Evolutionary conservation across 495 filamentous ascomycete species (phyloP).

Genomic region (Penicillium angulare): DNA sequence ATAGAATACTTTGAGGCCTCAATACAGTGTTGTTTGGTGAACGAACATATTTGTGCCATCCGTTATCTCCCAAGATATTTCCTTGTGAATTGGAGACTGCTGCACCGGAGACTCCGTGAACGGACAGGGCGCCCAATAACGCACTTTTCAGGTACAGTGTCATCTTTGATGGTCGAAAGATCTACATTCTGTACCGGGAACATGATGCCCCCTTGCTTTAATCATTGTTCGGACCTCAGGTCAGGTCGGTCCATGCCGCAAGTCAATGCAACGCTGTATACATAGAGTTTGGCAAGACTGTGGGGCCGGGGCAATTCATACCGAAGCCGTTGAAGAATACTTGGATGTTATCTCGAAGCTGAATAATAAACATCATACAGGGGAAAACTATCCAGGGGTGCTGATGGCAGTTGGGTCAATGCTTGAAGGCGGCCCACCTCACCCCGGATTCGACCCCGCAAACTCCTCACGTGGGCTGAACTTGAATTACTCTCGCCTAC

Average conservation of each 20-base stretch:
- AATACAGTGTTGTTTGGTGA: constrained; percentile 6
- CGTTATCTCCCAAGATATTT: not conserved
- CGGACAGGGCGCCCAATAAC: not conserved
- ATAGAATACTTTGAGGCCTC: constrained; percentile 5
- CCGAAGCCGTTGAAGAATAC: too few relatives aligned
- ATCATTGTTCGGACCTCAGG: constrained; percentile 1
- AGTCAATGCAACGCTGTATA: constrained; percentile 8
- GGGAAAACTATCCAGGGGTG: too few relatives aligned
- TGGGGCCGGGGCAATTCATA: constrained; percentile 3
- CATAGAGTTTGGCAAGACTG: not conserved
- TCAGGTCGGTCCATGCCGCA: not conserved
- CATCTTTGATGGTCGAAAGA: not conserved
- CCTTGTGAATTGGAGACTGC: not conserved
- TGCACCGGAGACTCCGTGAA: not conserved
- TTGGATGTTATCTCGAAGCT: too few relatives aligned
- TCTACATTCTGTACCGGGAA: not conserved
- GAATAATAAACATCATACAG: too few relatives aligned
- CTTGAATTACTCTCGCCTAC: too few relatives aligned
- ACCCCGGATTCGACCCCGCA: too few relatives aligned
- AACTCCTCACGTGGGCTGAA: too few relatives aligned
- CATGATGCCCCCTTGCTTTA: not conserved
- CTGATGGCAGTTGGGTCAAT: too few relatives aligned
- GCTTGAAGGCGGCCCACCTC: too few relatives aligned
- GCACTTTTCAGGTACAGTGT: not conserved
- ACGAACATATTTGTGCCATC: constrained; percentile 12